Conservation (phyloP, 208 protist species). For the Trypanosoma boissoni region DNA sequence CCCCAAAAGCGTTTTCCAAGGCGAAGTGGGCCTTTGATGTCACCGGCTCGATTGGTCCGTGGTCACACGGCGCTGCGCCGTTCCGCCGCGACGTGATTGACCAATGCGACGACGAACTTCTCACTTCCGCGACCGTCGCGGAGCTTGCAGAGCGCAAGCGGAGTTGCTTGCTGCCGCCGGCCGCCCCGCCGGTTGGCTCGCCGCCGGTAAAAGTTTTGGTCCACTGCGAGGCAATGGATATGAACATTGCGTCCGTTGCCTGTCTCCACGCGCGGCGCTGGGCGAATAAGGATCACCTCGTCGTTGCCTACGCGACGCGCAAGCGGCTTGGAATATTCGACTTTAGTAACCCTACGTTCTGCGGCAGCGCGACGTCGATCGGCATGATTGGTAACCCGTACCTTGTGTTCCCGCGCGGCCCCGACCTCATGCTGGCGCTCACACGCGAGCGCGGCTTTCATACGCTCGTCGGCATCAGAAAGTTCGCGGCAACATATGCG, state of each 20-base stretch:
- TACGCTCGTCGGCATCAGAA: not conserved
- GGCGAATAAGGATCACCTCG: constrained; percentile 7
- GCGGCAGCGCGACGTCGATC: not conserved
- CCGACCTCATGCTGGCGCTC: constrained; percentile 7
- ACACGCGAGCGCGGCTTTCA: constrained; percentile 7
- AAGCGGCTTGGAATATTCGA: constrained; percentile 5
- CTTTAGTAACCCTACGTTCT: not conserved
- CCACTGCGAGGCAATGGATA: constrained; percentile 17
- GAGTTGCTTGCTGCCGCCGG: not conserved
- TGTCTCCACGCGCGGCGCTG: not conserved
- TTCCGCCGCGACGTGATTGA: constrained; percentile 24
- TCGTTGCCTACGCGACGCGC: constrained; percentile 2
- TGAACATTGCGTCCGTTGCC: constrained; percentile 13
- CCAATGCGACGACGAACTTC: constrained; percentile 31
- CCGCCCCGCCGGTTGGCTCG: not conserved
- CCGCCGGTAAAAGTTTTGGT: constrained; percentile 20
- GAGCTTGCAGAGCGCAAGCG: constrained; percentile 29
- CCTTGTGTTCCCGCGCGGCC: constrained; percentile 12
- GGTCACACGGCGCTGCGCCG: constrained; percentile 4
- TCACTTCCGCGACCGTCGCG: constrained; percentile 26
- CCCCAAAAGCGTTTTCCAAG: constrained; percentile 15
- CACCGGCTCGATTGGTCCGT: constrained; percentile 6
- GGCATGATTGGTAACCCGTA: constrained; percentile 15
- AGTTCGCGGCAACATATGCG: too few species aligned
- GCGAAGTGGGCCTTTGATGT: constrained; percentile 31